phyloP scores from a whole-genome alignment of 1,284 basidiomycete species.

The Naganishia sp. region DNA sequence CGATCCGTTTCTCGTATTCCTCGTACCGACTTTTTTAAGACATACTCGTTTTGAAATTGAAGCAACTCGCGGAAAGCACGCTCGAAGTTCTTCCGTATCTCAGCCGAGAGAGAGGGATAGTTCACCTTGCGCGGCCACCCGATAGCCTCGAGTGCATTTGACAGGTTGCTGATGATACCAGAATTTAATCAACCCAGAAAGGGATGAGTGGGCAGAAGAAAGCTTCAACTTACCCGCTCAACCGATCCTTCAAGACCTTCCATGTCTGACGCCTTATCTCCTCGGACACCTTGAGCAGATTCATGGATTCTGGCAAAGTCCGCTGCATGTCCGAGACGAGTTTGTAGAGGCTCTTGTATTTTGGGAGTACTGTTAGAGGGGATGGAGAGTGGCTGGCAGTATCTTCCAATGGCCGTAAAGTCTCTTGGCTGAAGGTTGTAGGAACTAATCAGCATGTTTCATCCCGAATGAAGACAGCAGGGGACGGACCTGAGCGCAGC shows the following conservation, averaged over 20 bases:
- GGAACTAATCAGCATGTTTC: not conserved
- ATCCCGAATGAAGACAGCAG: not conserved
- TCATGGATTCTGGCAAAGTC: constrained; percentile 55
- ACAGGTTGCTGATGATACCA: constrained; percentile 52
- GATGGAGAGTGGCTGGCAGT: constrained; percentile 51
- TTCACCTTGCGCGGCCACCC: constrained; percentile 76
- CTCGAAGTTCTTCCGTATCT: constrained; percentile 68
- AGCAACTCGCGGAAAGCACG: constrained; percentile 70
- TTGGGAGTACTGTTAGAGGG: constrained; percentile 55
- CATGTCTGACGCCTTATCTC: constrained; percentile 68
- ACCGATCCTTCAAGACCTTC: constrained; percentile 65
- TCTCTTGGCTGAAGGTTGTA: constrained; percentile 37
- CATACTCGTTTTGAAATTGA: constrained; percentile 74
- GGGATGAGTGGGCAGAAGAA: constrained; percentile 3
- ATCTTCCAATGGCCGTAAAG: constrained; percentile 46
- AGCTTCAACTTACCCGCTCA: constrained; percentile 63
- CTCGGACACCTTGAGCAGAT: constrained; percentile 57
- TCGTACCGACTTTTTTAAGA: constrained; percentile 29
- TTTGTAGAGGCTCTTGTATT: constrained; percentile 64
- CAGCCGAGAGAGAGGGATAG: constrained; percentile 59
- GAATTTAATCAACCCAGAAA: no score
- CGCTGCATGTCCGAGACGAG: constrained; percentile 59
- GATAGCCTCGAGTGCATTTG: constrained; percentile 67
- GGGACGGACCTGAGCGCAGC: constrained; percentile 69
- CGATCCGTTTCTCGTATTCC: constrained; percentile 13